Evolutionary conservation across 305 asterid genomes (phyloP).

Genomic region (Solanum hybrid): DNA sequence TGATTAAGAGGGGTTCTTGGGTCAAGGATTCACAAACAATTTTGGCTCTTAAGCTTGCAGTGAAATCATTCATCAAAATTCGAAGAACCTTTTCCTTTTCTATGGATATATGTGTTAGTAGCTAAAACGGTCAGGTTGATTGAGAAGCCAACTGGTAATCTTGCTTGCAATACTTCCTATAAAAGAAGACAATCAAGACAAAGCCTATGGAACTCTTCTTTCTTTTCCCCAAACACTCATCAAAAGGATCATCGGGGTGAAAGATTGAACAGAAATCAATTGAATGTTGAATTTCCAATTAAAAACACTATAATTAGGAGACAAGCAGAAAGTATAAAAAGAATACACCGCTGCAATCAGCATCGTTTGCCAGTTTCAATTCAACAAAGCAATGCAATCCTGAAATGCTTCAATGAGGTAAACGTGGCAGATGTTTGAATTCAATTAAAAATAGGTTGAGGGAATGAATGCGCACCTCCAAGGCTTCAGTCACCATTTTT

Average conservation of each 20-base stretch:
- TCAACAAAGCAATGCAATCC: background rate
- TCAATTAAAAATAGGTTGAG: background rate
- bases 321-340: background rate
- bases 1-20: background rate
- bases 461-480: constrained; percentile 14
- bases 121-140: background rate
- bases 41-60: background rate
- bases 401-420: background rate
- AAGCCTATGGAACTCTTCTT: background rate
- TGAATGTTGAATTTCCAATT: background rate
- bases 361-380: background rate
- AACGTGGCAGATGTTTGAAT: background rate
- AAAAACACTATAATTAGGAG: background rate
- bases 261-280: background rate
- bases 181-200: background rate
- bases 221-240: background rate
- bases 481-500: constrained; percentile 29
- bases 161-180: background rate
- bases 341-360: background rate
- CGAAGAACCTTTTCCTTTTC: background rate
- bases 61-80: background rate
- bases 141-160: background rate
- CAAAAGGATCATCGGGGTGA: background rate
- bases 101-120: background rate
- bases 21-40: background rate